phyloP scores from a whole-genome alignment of 2,329 filamentous ascomycete species.

The Colletotrichum higginsianum region DNA sequence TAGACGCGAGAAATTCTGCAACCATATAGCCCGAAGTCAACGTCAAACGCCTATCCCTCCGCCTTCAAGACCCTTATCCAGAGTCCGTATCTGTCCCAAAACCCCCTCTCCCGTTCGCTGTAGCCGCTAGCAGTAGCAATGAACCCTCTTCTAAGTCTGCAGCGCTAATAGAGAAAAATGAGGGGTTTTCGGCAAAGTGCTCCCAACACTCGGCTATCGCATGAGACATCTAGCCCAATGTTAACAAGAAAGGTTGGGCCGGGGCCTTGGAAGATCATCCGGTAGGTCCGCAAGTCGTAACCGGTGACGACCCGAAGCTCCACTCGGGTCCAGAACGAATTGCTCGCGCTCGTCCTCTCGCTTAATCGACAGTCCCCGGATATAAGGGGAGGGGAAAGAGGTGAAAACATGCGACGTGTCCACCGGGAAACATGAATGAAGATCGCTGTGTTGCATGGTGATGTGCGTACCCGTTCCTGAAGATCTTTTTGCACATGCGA shows the following conservation, averaged over 20 bases:
- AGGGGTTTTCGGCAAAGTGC: neutral
- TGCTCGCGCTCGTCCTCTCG: neutral
- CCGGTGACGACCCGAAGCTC: neutral
- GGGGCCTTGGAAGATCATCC: neutral
- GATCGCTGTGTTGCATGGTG: neutral
- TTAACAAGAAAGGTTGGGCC: neutral
- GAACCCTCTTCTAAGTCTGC: neutral
- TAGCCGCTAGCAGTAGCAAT: neutral
- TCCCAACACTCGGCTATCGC: neutral
- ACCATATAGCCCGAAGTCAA: neutral
- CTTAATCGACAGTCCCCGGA: neutral
- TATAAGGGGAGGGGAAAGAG: no score
- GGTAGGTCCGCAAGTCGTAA: neutral
- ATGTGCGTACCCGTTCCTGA: conserved; percentile 7
- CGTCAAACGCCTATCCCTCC: neutral
- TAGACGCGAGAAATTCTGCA: neutral
- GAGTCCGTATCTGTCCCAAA: neutral
- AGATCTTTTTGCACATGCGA: neutral
- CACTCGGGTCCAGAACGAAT: neutral
- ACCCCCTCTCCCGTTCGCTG: no score
- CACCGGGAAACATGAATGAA: neutral
- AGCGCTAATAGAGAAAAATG: neutral
- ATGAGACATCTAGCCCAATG: neutral
- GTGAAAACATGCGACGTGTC: neutral
- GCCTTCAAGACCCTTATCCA: neutral